A percentile compares a stretch with the other conserved stretches of the same genome.
Conservation (phyloP, 306 rosid species). For the Castanospermum australe region DNA sequence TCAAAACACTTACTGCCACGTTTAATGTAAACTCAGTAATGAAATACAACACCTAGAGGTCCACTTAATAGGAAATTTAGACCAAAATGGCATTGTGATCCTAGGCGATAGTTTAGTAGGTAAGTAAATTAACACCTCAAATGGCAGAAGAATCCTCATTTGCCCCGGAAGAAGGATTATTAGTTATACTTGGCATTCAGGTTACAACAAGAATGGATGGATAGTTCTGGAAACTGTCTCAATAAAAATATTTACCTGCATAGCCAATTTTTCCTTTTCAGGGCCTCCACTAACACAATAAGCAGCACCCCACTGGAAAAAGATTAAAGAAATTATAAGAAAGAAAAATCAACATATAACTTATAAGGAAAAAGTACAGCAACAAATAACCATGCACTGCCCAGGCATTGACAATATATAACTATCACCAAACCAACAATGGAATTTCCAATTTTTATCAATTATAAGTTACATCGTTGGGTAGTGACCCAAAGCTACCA, state of each 20-base stretch:
- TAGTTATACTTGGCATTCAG: too few relatives aligned
- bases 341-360: not conserved
- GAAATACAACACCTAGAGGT: not conserved
- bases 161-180: not conserved
- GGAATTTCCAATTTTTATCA: not conserved
- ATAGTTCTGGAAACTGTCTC: not conserved
- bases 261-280: slow-evolving; percentile 69
- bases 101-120: not conserved
- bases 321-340: slow-evolving; percentile 4
- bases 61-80: not conserved
- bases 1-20: not conserved
- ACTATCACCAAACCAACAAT: not conserved
- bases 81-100: not conserved
- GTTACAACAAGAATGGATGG: not conserved
- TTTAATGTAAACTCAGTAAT: not conserved
- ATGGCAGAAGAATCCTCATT: not conserved
- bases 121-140: not conserved
- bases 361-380: not conserved
- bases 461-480: not conserved
- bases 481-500: not conserved
- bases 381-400: not conserved
- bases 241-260: slow-evolving; percentile 67
- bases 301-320: slow-evolving; percentile 90
- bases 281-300: slow-evolving; percentile 80
- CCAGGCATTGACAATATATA: not conserved